A percentile compares a stretch with the other conserved stretches of the same genome.
phyloP scores from a whole-genome alignment of 306 rosid genomes.

The Trifolium subterraneum region DNA sequence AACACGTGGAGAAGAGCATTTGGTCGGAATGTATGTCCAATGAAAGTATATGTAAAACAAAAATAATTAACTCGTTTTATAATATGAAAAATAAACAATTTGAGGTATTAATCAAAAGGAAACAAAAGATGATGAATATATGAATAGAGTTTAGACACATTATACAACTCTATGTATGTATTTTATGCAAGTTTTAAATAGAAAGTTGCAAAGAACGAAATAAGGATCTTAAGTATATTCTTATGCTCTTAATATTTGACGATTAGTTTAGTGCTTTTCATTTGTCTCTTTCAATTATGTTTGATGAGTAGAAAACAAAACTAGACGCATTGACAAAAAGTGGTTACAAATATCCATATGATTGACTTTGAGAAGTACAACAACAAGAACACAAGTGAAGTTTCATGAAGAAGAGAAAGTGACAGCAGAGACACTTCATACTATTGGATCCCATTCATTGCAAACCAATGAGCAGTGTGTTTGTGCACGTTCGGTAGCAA shows the following conservation, averaged over 20 bases:
- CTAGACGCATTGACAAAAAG: conserved; percentile 26
- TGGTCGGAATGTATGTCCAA: conserved; percentile 30
- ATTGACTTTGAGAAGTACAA: conserved; percentile 1
- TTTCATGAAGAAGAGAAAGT: background rate
- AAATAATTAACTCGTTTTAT: background rate
- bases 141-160: conserved; percentile 16
- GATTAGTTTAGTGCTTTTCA: conserved; percentile 4
- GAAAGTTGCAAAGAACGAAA: conserved; percentile 1
- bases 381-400: background rate
- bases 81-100: background rate
- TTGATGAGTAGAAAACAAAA: background rate
- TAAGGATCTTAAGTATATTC: conserved; percentile 42
- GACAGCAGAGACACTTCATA: background rate
- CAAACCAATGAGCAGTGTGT: conserved; percentile 3
- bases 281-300: conserved; percentile 41
- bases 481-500: background rate
- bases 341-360: conserved; percentile 19
- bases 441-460: background rate
- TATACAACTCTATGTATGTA: conserved; percentile 34
- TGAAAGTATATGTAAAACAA: background rate
- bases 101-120: conserved; percentile 6
- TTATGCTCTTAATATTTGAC: conserved; percentile 1
- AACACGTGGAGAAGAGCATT: conserved; percentile 2
- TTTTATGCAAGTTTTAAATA: background rate
- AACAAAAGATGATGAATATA: conserved; percentile 42